Conservation (phyloP, 129 eudicot genomes). For the Solidago caesia region DNA sequence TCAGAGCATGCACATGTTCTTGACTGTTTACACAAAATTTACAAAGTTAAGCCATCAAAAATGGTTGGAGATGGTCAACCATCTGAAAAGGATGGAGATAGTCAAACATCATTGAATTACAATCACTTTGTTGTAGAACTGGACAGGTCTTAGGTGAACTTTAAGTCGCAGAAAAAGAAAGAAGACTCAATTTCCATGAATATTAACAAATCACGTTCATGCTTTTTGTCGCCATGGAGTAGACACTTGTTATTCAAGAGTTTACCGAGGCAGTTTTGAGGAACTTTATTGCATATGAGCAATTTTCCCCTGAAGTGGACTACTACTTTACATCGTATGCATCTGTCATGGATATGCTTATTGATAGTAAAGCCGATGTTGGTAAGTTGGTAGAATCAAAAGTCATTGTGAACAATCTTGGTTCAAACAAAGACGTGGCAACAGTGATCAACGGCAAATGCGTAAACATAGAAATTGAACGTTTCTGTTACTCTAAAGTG, state of each 20-base stretch:
- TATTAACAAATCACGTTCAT: background rate
- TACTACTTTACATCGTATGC: constrained; percentile 15
- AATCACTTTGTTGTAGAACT: too few relatives aligned
- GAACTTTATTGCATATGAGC: constrained; percentile 20
- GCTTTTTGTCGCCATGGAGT: background rate
- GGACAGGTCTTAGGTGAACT: too few relatives aligned
- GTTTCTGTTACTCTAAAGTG: background rate
- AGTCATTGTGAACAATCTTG: background rate
- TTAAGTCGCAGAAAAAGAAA: too few relatives aligned
- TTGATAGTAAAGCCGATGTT: background rate
- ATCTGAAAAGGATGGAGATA: too few relatives aligned
- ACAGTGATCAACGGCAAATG: constrained; percentile 16
- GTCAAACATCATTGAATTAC: too few relatives aligned
- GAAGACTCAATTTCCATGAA: too few relatives aligned
- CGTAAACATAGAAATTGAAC: constrained; percentile 5
- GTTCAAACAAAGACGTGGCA: constrained; percentile 19
- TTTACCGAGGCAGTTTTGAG: constrained; percentile 4
- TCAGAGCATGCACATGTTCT: background rate
- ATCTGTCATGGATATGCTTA: background rate
- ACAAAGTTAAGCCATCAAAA: background rate
- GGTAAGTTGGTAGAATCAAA: too few relatives aligned
- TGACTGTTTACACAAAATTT: background rate
- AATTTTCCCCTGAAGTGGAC: background rate
- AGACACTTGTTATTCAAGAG: background rate
- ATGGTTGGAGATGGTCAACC: too few relatives aligned